Evolutionary conservation across 139 green algal genomes (phyloP), one percentile per base, ranked within the genome.

Genomic region (Chlorella sp.): DNA sequence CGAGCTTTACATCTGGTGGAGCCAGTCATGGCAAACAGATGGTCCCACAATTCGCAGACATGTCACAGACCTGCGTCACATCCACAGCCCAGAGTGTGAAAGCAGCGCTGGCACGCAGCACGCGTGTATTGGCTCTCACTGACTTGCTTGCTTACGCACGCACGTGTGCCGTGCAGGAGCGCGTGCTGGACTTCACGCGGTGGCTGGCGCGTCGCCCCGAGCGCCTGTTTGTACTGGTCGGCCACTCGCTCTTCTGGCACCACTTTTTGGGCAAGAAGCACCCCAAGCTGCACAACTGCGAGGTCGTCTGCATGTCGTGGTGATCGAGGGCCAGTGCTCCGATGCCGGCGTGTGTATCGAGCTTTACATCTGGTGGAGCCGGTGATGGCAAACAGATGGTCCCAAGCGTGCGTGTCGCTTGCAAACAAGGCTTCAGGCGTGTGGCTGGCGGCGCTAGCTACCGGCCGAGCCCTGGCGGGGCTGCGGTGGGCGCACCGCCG

Each of bases 211-310:
- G 31, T 6, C 68, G 68, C 29, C 33, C 31, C 14, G 73, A 78
- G 66, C 49, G 31, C 32, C 71, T 78, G 31, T 66, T 78, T 31
- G 63, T 78, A 2, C 35, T 78, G 32, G 63, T 78, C 22, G 73
- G 73, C 51, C 73, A 78, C 73, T 73, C 64, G 27, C 69, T 51
- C 6, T 78, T 78, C 55, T 78, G 73, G 73, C 35, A 64, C 49
- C 24, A 3, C 49, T 73, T 73, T 49, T 49, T 35, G 5, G 33
- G 36, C 67, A 73, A 65, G n/a, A 27, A 73, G 42, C 23, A 30
- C 33, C 32, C 17, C 30, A 35, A 64, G 49, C 20, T 73, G 10
- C n/a, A 27, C 2, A 71, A 71, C 65, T 71, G 65, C 35, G 65
- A 71, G 35, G 65, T 71, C 4, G 23, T 71, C 24, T 51, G 23